Base-by-base conservation (phyloP, 2,329 filamentous ascomycete genomes). In the Tolypocladium tundrense region DNA sequence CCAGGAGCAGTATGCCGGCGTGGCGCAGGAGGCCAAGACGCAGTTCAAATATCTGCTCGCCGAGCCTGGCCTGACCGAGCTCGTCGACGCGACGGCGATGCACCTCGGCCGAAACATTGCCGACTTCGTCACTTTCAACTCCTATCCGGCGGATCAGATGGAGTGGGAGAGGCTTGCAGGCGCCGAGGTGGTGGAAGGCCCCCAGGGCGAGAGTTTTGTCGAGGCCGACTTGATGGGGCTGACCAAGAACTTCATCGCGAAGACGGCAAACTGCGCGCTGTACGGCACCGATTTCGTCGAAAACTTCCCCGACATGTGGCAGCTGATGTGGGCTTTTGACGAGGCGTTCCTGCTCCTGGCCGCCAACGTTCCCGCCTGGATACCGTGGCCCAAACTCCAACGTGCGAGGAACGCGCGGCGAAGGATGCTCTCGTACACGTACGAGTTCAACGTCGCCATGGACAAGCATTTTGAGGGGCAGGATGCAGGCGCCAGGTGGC, bases 231-330 rank as follows among this genome's bases (percentile, higher is more conserved):
- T 73, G 51, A 65, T 68, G 48, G 67, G 68, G 24, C 60, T 75
- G 37, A 63, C 69, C 3, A 70, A 68, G 16, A 70, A 70, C 58
- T 75, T 73, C 58, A 65, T 73, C 10, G 70, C 70, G 33, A 66
- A 64, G 24, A 69, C 72, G 2, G 68, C 71, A 10, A 73, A 67
- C 14, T 61, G 65, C 4, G 66, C 71, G 2, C 63, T 76, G 6
- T 70, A 75, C 53, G 75, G 75, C n/a, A 70, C 69, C 3, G 70
- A 76, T 58, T 74, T 76, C 63, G 67, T 74, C 51, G 68, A 74
- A 35, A 73, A 76, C 60, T 75, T 72, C 16, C 68, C 71, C 3
- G 69, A 73, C 0, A 68, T 75, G 24, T 73, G 71, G 66, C 61
- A 70, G 40, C 62, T 68, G 14, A 60, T 77, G 42, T 77, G 73